These are phyloP conservation scores for Penicillium roqueforti DNA, from an alignment of 495 filamentous ascomycete species.

Conservation along the genomic window DNA sequence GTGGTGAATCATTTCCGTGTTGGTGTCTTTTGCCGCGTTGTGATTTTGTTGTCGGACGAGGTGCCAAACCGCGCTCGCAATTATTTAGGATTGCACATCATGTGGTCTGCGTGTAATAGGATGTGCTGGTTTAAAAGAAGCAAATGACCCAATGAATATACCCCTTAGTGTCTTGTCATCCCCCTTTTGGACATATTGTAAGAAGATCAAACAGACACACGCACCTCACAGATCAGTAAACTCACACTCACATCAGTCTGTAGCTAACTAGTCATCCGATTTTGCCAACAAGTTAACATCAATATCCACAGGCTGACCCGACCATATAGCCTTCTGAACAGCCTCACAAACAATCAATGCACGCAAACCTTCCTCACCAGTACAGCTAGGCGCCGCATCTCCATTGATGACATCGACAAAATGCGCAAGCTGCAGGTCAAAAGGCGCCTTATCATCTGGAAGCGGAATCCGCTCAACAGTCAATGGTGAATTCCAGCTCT, in stretches of 20 bases:
- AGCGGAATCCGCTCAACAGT: conserved; percentile 30
- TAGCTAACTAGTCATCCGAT: conserved; percentile 1
- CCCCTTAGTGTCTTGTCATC: not conserved
- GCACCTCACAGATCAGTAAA: not conserved
- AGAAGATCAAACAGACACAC: not conserved
- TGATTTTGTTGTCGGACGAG: not conserved
- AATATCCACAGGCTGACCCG: conserved; percentile 35
- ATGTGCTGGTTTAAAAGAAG: not conserved
- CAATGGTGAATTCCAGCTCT: conserved; percentile 33
- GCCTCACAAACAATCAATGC: conserved; percentile 45
- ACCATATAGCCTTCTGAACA: conserved; percentile 36
- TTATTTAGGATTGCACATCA: not conserved
- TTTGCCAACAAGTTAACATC: conserved; percentile 20
- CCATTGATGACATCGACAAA: conserved; percentile 51
- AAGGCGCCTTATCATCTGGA: conserved; percentile 41
- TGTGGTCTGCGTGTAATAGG: not conserved
- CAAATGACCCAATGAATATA: conserved; percentile 1
- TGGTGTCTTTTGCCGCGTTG: not conserved
- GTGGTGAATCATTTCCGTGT: not conserved
- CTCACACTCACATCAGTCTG: not conserved
- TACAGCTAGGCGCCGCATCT: conserved; percentile 40
- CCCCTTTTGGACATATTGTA: not conserved
- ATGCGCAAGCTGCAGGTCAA: conserved; percentile 54
- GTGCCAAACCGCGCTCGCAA: not conserved
- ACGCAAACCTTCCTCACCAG: conserved; percentile 41